Conservation (phyloP, 768 basidiomycete genomes). For the Filobasidium floriforme region DNA sequence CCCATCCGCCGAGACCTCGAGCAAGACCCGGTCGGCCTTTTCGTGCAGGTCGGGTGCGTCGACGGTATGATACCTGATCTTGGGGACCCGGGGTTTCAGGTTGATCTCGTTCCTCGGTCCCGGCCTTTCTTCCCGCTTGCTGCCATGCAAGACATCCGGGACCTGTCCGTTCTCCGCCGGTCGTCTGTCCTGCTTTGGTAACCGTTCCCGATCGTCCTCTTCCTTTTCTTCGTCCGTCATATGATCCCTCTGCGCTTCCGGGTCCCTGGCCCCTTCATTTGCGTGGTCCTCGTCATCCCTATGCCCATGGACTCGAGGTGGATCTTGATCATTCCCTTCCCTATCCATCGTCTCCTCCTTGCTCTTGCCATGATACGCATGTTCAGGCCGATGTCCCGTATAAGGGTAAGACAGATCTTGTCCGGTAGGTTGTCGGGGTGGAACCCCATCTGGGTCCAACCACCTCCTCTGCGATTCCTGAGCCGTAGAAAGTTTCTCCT, state of each 20-base stretch:
- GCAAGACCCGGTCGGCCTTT: conserved; percentile 29
- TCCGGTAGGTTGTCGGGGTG: background rate
- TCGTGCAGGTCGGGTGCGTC: conserved; percentile 21
- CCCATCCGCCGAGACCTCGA: conserved; percentile 38
- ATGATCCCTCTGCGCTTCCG: background rate
- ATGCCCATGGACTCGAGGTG: background rate
- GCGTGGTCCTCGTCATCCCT: conserved; percentile 9
- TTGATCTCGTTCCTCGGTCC: conserved; percentile 40
- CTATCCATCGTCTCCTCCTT: background rate
- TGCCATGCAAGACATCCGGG: conserved; percentile 28
- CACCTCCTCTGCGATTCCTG: background rate
- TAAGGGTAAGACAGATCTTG: background rate
- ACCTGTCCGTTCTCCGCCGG: conserved; percentile 32
- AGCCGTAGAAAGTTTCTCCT: background rate
- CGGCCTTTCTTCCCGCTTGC: conserved; percentile 37
- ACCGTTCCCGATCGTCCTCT: conserved; percentile 12
- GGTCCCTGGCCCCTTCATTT: background rate
- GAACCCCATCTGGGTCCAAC: background rate
- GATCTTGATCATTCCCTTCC: background rate
- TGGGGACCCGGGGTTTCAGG: conserved; percentile 33
- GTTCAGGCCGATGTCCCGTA: conserved; percentile 7
- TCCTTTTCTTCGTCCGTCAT: conserved; percentile 2
- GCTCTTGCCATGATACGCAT: background rate
- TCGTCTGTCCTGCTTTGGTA: conserved; percentile 22
- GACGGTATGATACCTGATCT: conserved; percentile 37